Percentiles rank a stretch among this genome's conserved stretches.
Conservation (phyloP, 768 basidiomycete species). For the Mycena maculata region DNA sequence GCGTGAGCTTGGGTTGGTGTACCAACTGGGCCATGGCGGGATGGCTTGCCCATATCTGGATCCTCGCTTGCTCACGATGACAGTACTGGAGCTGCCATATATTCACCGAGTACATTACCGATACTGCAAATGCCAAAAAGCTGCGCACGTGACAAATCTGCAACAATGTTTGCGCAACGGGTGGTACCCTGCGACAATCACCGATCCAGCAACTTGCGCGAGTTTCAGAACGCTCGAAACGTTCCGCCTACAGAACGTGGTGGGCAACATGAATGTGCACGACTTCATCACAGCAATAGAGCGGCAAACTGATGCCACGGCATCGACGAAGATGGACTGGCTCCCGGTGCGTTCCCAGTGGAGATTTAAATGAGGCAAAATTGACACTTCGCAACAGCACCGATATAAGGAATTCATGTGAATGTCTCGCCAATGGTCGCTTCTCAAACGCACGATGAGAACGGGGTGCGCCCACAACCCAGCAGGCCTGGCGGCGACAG, state of each 20-base stretch:
- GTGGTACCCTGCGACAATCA: conserved; percentile 19
- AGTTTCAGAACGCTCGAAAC: too few species aligned
- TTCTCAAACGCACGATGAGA: conserved; percentile 1
- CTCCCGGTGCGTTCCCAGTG: not conserved
- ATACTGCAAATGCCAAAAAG: conserved; percentile 1
- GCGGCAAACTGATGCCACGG: not conserved
- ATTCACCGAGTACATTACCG: not conserved
- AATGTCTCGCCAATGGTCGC: conserved; percentile 14
- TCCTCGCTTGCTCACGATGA: not conserved
- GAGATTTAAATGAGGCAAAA: not conserved
- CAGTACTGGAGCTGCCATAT: not conserved
- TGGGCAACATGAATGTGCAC: too few species aligned
- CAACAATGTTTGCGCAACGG: conserved; percentile 10
- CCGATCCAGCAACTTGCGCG: too few species aligned
- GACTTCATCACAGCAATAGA: not conserved
- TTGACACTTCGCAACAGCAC: conserved; percentile 15
- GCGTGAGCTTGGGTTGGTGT: not conserved
- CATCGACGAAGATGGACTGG: not conserved
- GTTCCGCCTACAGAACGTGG: too few species aligned
- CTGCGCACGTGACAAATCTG: not conserved
- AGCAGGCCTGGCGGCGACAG: not conserved
- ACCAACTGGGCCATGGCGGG: conserved; percentile 25
- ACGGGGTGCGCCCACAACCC: conserved; percentile 8
- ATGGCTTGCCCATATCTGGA: not conserved
- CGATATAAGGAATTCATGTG: conserved; percentile 7